phyloP scores from a whole-genome alignment of 768 basidiomycete species.

The Galerina sulciceps region DNA sequence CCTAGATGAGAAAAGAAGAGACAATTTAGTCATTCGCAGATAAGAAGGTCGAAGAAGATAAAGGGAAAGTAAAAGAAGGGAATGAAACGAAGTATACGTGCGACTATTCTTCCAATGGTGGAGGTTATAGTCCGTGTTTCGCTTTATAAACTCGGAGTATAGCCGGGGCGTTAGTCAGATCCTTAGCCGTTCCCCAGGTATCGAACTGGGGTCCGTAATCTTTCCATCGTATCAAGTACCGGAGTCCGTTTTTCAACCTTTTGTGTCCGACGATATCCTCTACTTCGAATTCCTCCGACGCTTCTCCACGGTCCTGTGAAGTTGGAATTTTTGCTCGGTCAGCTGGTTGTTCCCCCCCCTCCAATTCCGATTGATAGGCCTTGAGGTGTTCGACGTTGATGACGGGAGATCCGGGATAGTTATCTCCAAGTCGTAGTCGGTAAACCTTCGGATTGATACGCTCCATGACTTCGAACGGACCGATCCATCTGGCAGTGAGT shows the following conservation, averaged over 20 bases:
- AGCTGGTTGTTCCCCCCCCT: neutral
- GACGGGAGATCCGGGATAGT: neutral
- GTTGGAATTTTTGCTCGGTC: neutral
- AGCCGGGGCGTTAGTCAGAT: neutral
- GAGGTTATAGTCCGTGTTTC: neutral
- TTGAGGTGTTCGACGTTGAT: conserved; percentile 4
- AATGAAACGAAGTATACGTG: neutral
- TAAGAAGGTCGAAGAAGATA: neutral
- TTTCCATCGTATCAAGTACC: neutral
- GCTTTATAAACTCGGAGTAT: neutral
- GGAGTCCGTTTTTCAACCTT: neutral
- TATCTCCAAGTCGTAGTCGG: neutral
- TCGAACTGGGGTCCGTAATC: neutral
- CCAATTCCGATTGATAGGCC: neutral
- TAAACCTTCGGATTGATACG: neutral
- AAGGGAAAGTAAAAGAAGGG: neutral
- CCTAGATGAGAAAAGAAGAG: no score
- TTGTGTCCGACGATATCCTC: neutral
- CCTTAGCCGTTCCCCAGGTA: neutral
- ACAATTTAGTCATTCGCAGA: no score
- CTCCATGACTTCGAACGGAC: conserved; percentile 1
- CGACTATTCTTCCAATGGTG: neutral
- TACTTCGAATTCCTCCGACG: neutral
- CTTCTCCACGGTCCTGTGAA: neutral
- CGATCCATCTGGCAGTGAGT: neutral